These are phyloP conservation scores for Globomyces sp. DNA, from an alignment of 371 early-diverging fungal genomes.

Conservation along the genomic window DNA sequence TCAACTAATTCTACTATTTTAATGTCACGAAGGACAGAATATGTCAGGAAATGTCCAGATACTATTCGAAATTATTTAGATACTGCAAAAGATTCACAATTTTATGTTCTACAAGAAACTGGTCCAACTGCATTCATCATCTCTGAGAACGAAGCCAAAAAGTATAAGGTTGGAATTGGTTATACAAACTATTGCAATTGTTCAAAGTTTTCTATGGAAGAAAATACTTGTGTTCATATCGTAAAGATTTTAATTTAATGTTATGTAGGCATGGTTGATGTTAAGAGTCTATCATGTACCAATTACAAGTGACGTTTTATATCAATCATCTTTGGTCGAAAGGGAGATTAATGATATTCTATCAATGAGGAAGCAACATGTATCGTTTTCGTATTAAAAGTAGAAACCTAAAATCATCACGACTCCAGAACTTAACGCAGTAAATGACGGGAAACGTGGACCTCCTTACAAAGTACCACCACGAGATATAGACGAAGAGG, in stretches of 20 bases:
- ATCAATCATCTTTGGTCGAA: constrained; percentile 40
- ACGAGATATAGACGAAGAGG: constrained; percentile 36
- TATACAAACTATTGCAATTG: constrained; percentile 41
- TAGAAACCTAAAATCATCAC: background rate
- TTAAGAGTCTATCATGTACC: constrained; percentile 40
- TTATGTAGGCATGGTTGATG: constrained; percentile 43
- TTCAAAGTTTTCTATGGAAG: constrained; percentile 15
- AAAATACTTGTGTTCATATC: constrained; percentile 43
- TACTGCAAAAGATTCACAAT: constrained; percentile 29
- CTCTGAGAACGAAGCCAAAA: constrained; percentile 17
- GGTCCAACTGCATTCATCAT: constrained; percentile 47
- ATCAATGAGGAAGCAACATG: constrained; percentile 25
- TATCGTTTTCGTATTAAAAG: background rate
- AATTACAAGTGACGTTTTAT: constrained; percentile 34
- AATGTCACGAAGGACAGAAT: constrained; percentile 30
- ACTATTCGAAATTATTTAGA: constrained; percentile 29
- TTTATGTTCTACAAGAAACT: constrained; percentile 44
- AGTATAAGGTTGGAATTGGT: constrained; percentile 42
- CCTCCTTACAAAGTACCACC: constrained; percentile 11
- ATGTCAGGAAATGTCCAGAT: constrained; percentile 34
- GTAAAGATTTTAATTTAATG: constrained; percentile 21
- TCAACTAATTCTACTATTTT: too few species aligned
- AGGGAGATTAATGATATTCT: constrained; percentile 41
- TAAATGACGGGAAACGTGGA: background rate
- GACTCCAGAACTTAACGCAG: background rate